A percentile compares a stretch with the other conserved stretches of the same genome.
Evolutionary conservation across 805 yeast genomes (phyloP).

Genomic region (Metschnikowia similis): DNA sequence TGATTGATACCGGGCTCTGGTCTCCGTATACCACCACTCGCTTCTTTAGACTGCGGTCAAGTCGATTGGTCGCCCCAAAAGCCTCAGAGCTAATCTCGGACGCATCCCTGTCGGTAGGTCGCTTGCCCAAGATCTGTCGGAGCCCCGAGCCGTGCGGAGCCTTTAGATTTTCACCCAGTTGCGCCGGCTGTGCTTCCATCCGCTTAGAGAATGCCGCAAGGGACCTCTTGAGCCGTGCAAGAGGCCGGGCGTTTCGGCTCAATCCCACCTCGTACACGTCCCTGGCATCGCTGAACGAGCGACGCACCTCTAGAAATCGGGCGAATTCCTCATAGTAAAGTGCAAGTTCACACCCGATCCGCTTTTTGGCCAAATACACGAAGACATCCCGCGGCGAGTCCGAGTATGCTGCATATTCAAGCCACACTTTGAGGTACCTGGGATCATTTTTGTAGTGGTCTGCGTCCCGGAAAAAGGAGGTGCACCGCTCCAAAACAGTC

Average conservation of each 20-base stretch:
- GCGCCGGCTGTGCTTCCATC: background rate
- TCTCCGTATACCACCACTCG: slow-evolving; percentile 33
- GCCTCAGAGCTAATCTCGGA: background rate
- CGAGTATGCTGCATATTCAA: slow-evolving; percentile 64
- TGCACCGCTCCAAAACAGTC: slow-evolving; percentile 63
- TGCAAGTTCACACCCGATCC: slow-evolving; percentile 65
- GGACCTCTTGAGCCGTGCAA: slow-evolving; percentile 27
- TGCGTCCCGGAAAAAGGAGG: slow-evolving; percentile 61
- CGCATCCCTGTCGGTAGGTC: background rate
- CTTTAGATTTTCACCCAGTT: background rate
- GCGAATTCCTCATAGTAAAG: slow-evolving; percentile 80
- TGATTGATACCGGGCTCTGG: slow-evolving; percentile 5
- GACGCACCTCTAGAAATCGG: slow-evolving; percentile 48
- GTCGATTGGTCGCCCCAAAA: background rate
- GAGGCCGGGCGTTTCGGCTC: slow-evolving; percentile 61
- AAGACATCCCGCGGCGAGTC: slow-evolving; percentile 71
- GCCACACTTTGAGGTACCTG: slow-evolving; percentile 76
- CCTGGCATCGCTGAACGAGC: slow-evolving; percentile 50
- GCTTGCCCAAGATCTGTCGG: slow-evolving; percentile 1
- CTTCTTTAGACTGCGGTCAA: slow-evolving; percentile 18
- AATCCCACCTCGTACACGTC: slow-evolving; percentile 60
- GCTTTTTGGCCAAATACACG: slow-evolving; percentile 62
- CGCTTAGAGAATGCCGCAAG: slow-evolving; percentile 41
- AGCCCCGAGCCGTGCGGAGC: background rate
- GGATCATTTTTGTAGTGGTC: slow-evolving; percentile 76